Evolutionary conservation across 192 early-diverging fungal species (phyloP), one percentile per base, ranked within the genome.

Genomic region (Coemansia sp.): DNA sequence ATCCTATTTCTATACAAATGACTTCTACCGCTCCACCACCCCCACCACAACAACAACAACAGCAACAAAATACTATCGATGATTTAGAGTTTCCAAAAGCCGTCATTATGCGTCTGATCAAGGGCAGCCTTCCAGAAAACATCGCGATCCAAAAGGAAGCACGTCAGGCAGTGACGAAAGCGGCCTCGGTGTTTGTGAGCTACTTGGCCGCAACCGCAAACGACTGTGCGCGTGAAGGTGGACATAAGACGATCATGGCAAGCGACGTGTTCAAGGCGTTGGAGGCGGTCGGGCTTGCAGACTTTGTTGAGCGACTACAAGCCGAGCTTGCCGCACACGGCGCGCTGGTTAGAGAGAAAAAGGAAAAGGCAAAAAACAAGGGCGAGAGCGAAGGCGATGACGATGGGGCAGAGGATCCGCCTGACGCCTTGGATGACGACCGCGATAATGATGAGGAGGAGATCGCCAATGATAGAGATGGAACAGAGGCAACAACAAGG

Each of bases 61-160:
- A 39, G 2, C 49, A 52, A 24, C 49, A 20, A 51, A 52, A 64
- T 6, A 69, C 78, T 1, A 71, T 81, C 30, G 78, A 81, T 1
- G 78, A 81, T 30, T 55, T 81, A 24, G 78, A 81, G 20, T 81
- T 75, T 43, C 78, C 78, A 39, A 81, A 75, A 26, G 78, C 78
- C 4, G 73, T 81, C 16, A 62, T 81, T 15, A 75, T 69, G 11
- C 57, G 78, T 14, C 52, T 81, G 20, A 70, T 81, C 41, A 81
- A 81, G 49, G 38, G 62, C 30, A 72, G 66, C n/a, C 45, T 81
- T 20, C 78, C 78, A 4, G 78, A 81, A 20, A 75, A 62, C 78
- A 75, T 81, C 26, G 61, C 72, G 2, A 67, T 81, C 16, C 78
- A 81, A 46, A 81, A 81, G 30, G 78, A 81, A 23, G 78, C 78